These are phyloP conservation scores for Apiotrichum domesticum DNA, from an alignment of 1,284 basidiomycete species.

Conservation along the genomic window DNA sequence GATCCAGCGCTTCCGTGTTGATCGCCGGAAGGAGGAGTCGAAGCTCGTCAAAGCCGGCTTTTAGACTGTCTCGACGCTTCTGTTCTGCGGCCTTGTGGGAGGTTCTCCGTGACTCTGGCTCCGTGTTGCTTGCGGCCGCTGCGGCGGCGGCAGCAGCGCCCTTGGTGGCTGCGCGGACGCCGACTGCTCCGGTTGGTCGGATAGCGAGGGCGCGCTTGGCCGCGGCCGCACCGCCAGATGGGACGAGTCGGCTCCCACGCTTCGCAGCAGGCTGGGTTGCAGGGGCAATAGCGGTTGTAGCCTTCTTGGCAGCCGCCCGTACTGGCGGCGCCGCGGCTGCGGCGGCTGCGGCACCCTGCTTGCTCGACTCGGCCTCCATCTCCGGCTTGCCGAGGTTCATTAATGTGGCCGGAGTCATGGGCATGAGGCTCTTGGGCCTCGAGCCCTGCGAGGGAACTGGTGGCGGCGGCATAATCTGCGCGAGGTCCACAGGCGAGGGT, in stretches of 20 bases:
- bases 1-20: slow-evolving; percentile 58
- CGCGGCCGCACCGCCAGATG: slow-evolving; percentile 12
- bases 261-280: slow-evolving; percentile 2
- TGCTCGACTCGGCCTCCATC: background rate
- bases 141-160: slow-evolving; percentile 27
- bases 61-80: slow-evolving; percentile 90
- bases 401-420: slow-evolving; percentile 77
- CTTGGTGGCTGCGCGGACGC: slow-evolving; percentile 35
- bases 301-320: slow-evolving; percentile 11
- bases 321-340: slow-evolving; percentile 2
- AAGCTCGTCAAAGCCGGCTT: slow-evolving; percentile 92
- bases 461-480: slow-evolving; percentile 56
- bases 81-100: slow-evolving; percentile 98
- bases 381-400: slow-evolving; percentile 64
- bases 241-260: slow-evolving; percentile 16
- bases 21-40: slow-evolving; percentile 82
- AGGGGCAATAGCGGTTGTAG: slow-evolving; percentile 5
- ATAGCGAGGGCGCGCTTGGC: slow-evolving; percentile 37
- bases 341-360: background rate
- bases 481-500: slow-evolving; percentile 74
- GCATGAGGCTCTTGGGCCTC: slow-evolving; percentile 52
- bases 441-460: slow-evolving; percentile 36
- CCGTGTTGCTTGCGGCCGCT: slow-evolving; percentile 18
- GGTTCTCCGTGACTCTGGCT: slow-evolving; percentile 55
- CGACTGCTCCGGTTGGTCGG: slow-evolving; percentile 28